Conservation (phyloP, 2,329 filamentous ascomycete species). For the Cercospora citrullina region DNA sequence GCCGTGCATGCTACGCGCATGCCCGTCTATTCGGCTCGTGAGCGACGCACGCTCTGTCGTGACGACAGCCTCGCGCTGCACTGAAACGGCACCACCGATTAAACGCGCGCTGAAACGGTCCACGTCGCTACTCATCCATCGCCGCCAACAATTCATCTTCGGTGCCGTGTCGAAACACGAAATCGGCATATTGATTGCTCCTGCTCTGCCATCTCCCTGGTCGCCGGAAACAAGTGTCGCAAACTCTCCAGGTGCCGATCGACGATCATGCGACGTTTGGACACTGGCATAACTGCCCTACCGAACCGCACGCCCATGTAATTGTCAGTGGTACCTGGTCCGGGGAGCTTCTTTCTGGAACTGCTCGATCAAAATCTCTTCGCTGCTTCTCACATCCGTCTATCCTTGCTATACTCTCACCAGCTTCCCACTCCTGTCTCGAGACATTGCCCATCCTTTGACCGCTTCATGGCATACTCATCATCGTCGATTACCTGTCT, state of each 20-base stretch:
- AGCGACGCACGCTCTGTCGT: background rate
- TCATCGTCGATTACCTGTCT: constrained; percentile 16
- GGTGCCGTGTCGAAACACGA: background rate
- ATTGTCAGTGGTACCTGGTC: constrained; percentile 10
- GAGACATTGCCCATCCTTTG: constrained; percentile 3
- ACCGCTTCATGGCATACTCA: constrained; percentile 9
- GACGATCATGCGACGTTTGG: constrained; percentile 2
- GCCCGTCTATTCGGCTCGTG: background rate
- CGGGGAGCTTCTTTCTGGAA: constrained; percentile 6
- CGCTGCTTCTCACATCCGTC: background rate
- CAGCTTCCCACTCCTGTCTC: constrained; percentile 1
- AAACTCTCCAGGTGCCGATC: constrained; percentile 7
- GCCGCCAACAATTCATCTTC: background rate
- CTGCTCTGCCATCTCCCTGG: constrained; percentile 4
- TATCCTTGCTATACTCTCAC: constrained; percentile 4
- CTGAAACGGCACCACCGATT: background rate
- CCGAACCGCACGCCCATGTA: background rate
- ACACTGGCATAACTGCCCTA: background rate
- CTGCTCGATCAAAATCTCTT: constrained; percentile 10
- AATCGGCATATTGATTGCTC: background rate
- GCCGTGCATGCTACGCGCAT: background rate
- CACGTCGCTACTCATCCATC: background rate
- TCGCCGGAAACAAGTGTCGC: background rate
- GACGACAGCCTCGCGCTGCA: background rate
- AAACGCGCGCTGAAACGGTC: background rate